Percentiles rank a stretch among this genome's conserved stretches.
phyloP scores from a whole-genome alignment of 208 protist genomes.

The Leishmania braziliensis region DNA sequence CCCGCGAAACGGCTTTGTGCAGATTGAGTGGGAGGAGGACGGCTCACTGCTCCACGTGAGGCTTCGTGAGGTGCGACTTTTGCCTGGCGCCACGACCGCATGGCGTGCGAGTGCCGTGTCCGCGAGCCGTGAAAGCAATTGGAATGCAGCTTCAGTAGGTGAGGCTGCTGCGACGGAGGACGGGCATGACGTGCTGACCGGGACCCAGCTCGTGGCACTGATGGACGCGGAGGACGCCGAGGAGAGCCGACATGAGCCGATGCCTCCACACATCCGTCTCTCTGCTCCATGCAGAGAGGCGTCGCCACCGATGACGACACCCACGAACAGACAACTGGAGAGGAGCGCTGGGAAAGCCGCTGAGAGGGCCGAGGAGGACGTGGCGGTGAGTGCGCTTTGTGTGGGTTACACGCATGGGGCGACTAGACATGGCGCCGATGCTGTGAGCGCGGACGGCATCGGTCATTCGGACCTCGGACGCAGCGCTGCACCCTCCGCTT shows the following conservation, averaged over 20 bases:
- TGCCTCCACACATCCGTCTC: neutral
- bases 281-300: neutral
- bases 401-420: neutral
- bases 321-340: neutral
- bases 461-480: neutral
- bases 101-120: neutral
- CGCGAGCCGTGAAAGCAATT: neutral
- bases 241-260: conserved; percentile 19
- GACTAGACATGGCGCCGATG: neutral
- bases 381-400: neutral
- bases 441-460: neutral
- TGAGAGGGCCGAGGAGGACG: neutral
- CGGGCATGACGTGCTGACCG: conserved; percentile 9
- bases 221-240: conserved; percentile 34
- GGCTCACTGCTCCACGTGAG: conserved; percentile 56
- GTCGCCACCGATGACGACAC: too few relatives aligned
- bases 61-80: conserved; percentile 51
- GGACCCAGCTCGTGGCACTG: conserved; percentile 28
- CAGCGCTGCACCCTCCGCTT: neutral
- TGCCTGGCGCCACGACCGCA: neutral
- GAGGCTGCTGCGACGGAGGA: neutral
- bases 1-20: conserved; percentile 62
- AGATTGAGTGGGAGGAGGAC: conserved; percentile 68
- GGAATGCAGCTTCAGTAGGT: neutral
- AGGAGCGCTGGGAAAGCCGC: neutral